Base-by-base conservation (phyloP, 2,329 filamentous ascomycete genomes). In the Phyllosticta citribraziliensis region DNA sequence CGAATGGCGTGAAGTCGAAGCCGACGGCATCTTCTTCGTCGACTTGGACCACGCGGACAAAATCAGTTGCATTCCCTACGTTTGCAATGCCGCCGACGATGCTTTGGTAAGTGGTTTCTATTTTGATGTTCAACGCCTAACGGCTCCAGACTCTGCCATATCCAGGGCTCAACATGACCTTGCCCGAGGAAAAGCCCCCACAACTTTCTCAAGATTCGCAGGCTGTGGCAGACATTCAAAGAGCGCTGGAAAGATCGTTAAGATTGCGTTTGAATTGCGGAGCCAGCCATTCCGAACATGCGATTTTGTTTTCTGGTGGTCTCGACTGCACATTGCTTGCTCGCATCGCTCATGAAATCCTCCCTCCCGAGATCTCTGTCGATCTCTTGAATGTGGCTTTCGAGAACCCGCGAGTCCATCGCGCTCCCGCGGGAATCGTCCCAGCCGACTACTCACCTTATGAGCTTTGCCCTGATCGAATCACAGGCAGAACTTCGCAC, bases 301-400 rank as follows among this genome's bases (percentile, higher is more conserved):
- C 91, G 0, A 80, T 99, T 1, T 78, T 99, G 0, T 99, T 97
- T 72, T 99, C 94, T 0, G 94, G 94, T 2, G 94, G 94, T 0
- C 81, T 99, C 6, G 94, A 99, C 72, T 97, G 94, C 70, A 93
- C 92, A 0, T 79, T 97, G 0, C 79, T 99, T 56, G 93, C 93
- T 22, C 84, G 91, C 52, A 75, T 97, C 24, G 80, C 83, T 11
- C 89, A 96, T 70, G 88, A 96, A 12, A 74, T 95, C 2, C 71
- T 97, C 2, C 88, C 89, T 0, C 14, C 70, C 0, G 74, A 80
- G 3, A 86, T 95, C 68, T 78, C 82, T 1, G 86, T 99, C 63
- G 94, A 97, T 70, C 79, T 99, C 9, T 81, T 99, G 65, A 99
- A 99, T 66, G 93, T 99, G 54, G 94, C 93, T 0, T 99, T 99